A percentile compares a stretch with the other conserved stretches of the same genome.
These are phyloP conservation scores for Leishmania martiniquensis DNA, from an alignment of 208 protist species.

Conservation along the genomic window DNA sequence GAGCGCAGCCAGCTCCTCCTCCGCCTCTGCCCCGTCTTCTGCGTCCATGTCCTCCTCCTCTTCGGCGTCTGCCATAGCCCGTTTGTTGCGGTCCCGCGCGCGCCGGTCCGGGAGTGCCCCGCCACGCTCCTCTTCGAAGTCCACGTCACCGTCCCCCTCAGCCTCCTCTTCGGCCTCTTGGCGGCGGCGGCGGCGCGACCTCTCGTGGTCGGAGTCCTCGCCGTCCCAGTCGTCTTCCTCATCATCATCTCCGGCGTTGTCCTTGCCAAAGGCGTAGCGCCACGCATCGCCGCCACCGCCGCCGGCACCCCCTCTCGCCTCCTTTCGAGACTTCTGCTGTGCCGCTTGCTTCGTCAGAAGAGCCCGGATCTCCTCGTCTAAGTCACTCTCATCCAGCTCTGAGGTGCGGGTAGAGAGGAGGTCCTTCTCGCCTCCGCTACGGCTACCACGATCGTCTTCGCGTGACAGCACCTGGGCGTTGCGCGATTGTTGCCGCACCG, in stretches of 20 bases:
- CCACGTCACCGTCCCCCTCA: slow-evolving; percentile 28
- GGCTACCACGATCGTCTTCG: slow-evolving; percentile 3
- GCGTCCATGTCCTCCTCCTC: too few relatives aligned
- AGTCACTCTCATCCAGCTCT: slow-evolving; percentile 71
- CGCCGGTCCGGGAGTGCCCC: slow-evolving; percentile 8
- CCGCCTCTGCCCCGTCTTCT: slow-evolving; percentile 43
- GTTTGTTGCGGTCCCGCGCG: slow-evolving; percentile 38
- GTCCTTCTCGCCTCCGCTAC: slow-evolving; percentile 20
- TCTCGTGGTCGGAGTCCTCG: slow-evolving; percentile 34
- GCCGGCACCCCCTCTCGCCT: slow-evolving; percentile 16
- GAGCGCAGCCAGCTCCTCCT: slow-evolving; percentile 82
- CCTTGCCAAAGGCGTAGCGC: slow-evolving; percentile 88
- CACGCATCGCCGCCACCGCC: slow-evolving; percentile 47
- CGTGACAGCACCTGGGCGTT: neutral
- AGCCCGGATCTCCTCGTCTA: slow-evolving; percentile 80
- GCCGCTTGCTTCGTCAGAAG: slow-evolving; percentile 44
- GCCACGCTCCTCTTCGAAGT: slow-evolving; percentile 36
- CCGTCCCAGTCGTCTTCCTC: slow-evolving; percentile 50
- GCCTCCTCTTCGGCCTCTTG: slow-evolving; percentile 23
- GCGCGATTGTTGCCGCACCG: neutral
- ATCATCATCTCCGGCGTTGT: slow-evolving; percentile 40
- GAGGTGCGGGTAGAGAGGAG: slow-evolving; percentile 38
- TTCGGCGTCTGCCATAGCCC: slow-evolving; percentile 48
- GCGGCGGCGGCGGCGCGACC: slow-evolving; percentile 35
- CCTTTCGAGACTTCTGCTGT: slow-evolving; percentile 27